Evolutionary conservation across 257 asterid genomes (phyloP), one percentile per base, ranked within the genome.

Genomic region (Capsicum chinense): DNA sequence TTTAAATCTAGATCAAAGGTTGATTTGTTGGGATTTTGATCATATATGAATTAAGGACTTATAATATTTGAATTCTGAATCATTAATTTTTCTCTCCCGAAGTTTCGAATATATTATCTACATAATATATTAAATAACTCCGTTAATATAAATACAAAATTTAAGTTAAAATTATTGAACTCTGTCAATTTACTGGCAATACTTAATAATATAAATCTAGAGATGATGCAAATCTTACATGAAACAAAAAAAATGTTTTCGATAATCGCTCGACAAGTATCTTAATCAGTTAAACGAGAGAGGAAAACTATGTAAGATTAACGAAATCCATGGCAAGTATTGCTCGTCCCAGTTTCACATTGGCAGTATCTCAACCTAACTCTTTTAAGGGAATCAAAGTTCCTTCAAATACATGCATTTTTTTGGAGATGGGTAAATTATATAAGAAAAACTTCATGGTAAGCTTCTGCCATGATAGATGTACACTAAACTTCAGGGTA

Each of bases 401-500:
- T 44, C 39, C 58, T 10, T 19, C 37, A 71, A 71, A 71, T 71
- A 47, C 47, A 69, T 39, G 54, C 48, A 15, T 70, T 10, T n/a
- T 44, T 44, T 12, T 35, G 57, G 57, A 47, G 15, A 69, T 15
- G 7, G 14, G 6, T 68, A 13, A 6, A 16, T 69, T 69, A 16
- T 69, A 39, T 68, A 50, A 39, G 3, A 39, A 64, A 9, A 26
- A 26, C 33, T 26, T 26, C 33, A 26, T 26, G 33, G 2, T 26
- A 26, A 26, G 48, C 7, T 52, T 14, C 52, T 26, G 48, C 26
- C 7, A 8, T 44, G 50, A 5, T 9, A 33, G 79, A 15, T 39
- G 63, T 26, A 48, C 52, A 52, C 90, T 89, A 93, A 67, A 91
- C 86, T 83, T 92, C 92, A 11, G 84, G 89, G 54, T 95, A 97